Conservation (phyloP, 2,329 filamentous ascomycete species). For the Colletotrichum sp. region DNA sequence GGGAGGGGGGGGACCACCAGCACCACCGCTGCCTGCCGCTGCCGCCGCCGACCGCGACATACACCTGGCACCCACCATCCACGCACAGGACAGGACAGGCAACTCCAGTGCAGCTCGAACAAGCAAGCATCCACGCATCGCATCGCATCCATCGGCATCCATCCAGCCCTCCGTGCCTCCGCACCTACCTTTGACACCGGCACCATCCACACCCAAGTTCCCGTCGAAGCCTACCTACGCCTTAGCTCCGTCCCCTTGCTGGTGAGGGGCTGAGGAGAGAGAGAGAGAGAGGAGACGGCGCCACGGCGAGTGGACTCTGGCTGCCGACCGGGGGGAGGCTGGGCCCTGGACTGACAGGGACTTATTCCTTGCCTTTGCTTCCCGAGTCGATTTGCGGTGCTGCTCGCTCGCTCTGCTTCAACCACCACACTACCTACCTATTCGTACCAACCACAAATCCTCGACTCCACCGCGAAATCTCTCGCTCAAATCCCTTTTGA, state of each 20-base stretch:
- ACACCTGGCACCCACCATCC: background rate
- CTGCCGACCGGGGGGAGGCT: conserved; percentile 4
- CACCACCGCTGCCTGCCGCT: background rate
- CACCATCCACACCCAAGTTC: background rate
- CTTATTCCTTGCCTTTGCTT: background rate
- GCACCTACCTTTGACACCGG: background rate
- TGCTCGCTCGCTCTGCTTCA: background rate
- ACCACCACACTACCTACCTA: background rate
- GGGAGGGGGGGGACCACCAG: background rate
- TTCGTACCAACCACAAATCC: background rate
- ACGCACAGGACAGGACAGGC: background rate
- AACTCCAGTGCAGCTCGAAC: background rate
- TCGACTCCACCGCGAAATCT: conserved; percentile 19
- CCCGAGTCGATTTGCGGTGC: background rate
- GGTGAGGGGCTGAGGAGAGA: conserved; percentile 9
- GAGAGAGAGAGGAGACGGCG: background rate
- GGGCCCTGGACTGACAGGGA: background rate
- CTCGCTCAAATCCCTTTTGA: conserved; percentile 19
- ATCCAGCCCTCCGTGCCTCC: background rate
- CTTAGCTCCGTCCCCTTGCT: conserved; percentile 9
- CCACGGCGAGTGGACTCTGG: conserved; percentile 5
- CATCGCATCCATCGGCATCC: background rate
- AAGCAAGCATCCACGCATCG: background rate
- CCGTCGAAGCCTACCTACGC: background rate
- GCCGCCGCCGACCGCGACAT: background rate